Conservation (phyloP, 352 stramenopile species). For the Globisporangium apiculatum region DNA sequence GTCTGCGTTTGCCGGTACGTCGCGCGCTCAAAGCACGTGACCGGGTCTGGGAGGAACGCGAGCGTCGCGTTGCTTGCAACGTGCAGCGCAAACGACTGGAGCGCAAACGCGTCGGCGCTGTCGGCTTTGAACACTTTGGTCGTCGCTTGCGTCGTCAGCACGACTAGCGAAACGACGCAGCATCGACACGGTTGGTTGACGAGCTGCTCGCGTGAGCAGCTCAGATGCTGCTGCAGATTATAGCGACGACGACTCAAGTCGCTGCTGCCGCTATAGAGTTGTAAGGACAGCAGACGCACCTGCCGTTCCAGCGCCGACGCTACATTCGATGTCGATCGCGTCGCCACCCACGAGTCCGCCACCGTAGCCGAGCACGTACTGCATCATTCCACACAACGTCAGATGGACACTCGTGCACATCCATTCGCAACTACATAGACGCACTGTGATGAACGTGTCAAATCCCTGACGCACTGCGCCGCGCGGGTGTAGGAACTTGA, state of each 20-base stretch:
- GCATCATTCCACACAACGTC: background rate
- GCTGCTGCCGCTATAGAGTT: too few relatives aligned
- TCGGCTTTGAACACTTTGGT: constrained; percentile 86
- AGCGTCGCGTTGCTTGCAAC: constrained; percentile 51
- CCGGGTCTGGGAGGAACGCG: constrained; percentile 66
- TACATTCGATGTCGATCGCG: constrained; percentile 53
- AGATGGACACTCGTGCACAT: background rate
- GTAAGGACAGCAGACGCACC: constrained; percentile 21
- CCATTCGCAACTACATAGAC: constrained; percentile 7
- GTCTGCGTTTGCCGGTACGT: constrained; percentile 63
- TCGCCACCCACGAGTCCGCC: constrained; percentile 78
- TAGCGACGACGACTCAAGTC: too few relatives aligned
- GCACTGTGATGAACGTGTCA: constrained; percentile 71
- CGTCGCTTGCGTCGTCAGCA: constrained; percentile 73
- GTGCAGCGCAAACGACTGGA: constrained; percentile 45
- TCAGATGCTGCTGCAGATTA: too few relatives aligned
- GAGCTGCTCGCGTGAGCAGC: too few relatives aligned
- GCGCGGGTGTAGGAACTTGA: constrained; percentile 83
- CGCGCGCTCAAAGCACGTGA: constrained; percentile 74
- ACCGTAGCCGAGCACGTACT: constrained; percentile 84
- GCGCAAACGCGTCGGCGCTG: constrained; percentile 30
- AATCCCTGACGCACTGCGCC: constrained; percentile 48
- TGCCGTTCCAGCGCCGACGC: constrained; percentile 30
- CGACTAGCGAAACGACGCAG: constrained; percentile 25
- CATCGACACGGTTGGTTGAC: background rate